Conservation (phyloP, 129 eudicot species). For the Helichrysum umbraculigerum region DNA sequence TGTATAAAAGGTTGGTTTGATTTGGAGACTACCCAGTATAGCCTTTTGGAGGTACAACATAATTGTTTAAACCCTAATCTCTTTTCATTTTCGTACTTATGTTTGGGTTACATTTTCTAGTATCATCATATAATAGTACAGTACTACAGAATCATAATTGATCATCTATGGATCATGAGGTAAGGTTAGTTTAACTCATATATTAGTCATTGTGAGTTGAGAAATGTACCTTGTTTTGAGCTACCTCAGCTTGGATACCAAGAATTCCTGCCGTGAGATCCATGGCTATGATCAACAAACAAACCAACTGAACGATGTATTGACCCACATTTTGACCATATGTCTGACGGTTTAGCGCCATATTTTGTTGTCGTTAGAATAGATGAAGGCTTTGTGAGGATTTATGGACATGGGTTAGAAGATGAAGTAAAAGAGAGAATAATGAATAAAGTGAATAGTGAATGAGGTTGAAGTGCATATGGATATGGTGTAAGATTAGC, state of each 20-base stretch:
- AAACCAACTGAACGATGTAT: constrained; percentile 48
- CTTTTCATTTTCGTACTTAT: no score
- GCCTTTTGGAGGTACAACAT: no score
- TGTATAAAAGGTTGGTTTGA: no score
- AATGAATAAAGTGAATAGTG: constrained; percentile 41
- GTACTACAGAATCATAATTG: neutral
- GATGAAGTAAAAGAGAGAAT: constrained; percentile 36
- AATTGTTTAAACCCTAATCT: no score
- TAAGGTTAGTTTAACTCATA: neutral
- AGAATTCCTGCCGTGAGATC: constrained; percentile 83
- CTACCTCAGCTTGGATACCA: constrained; percentile 78
- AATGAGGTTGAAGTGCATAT: constrained; percentile 34
- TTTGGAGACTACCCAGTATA: no score
- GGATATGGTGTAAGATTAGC: constrained; percentile 33
- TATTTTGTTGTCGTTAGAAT: constrained; percentile 25
- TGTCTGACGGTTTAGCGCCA: constrained; percentile 17
- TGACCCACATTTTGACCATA: constrained; percentile 20
- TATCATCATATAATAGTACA: neutral
- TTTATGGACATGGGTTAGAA: constrained; percentile 28
- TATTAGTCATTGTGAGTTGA: neutral
- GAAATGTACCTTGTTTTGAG: constrained; percentile 74
- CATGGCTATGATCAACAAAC: constrained; percentile 62
- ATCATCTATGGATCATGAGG: neutral
- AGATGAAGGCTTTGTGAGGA: constrained; percentile 22
- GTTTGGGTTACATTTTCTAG: no score